Percentiles rank a stretch among this genome's conserved stretches.
Conservation (phyloP, 805 yeast genomes). For the Candida montana region DNA sequence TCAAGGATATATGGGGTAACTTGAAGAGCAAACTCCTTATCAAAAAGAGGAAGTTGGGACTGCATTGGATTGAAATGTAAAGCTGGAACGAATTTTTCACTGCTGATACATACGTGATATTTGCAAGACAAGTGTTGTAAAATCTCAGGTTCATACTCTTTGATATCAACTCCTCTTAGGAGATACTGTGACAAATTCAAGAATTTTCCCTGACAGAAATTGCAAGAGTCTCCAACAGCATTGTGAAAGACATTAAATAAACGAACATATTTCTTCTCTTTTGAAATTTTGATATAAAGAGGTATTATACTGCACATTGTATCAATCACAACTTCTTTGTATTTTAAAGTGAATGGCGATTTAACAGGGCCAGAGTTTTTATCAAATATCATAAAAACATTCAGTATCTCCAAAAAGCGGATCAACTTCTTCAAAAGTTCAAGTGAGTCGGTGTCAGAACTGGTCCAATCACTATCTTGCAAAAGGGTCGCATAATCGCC, state of each 20-base stretch:
- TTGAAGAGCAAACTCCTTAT: constrained; percentile 32
- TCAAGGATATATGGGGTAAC: constrained; percentile 48
- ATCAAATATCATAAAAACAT: background rate
- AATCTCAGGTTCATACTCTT: constrained; percentile 57
- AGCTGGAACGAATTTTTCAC: constrained; percentile 55
- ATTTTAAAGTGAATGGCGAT: constrained; percentile 7
- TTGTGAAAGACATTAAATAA: constrained; percentile 62
- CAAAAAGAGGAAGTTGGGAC: constrained; percentile 35
- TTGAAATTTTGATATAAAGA: constrained; percentile 25
- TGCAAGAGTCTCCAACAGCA: constrained; percentile 72
- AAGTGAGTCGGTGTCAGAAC: constrained; percentile 4
- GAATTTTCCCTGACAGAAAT: constrained; percentile 54
- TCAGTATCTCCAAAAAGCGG: constrained; percentile 13
- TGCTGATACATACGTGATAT: constrained; percentile 59
- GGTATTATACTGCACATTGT: constrained; percentile 33
- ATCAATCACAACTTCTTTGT: constrained; percentile 39
- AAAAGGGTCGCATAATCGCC: constrained; percentile 30
- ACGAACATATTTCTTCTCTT: constrained; percentile 30
- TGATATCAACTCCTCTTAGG: constrained; percentile 37
- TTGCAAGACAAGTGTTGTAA: constrained; percentile 76
- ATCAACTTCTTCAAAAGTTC: constrained; percentile 22
- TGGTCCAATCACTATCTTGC: constrained; percentile 31
- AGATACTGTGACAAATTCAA: constrained; percentile 53
- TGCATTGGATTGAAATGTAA: constrained; percentile 46
- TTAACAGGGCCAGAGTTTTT: constrained; percentile 3